Percentiles rank a stretch among this genome's conserved stretches.
Conservation (phyloP, 768 basidiomycete genomes). For the Auricularia auricula-judae region DNA sequence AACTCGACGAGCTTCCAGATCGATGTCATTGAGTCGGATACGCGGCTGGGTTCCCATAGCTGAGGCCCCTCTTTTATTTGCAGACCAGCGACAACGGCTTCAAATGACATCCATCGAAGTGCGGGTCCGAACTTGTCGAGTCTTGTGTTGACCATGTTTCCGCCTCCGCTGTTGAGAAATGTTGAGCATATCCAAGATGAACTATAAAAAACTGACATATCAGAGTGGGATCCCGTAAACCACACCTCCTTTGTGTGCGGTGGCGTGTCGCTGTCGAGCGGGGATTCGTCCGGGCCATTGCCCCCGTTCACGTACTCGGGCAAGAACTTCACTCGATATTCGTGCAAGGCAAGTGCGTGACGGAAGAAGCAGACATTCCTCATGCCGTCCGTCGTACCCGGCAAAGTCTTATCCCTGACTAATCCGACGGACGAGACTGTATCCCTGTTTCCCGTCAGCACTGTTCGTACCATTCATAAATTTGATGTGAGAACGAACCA, state of each 20-base stretch:
- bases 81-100: too few relatives aligned
- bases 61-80: too few relatives aligned
- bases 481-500: constrained; percentile 20
- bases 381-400: neutral
- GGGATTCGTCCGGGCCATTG: neutral
- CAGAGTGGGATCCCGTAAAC: neutral
- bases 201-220: neutral
- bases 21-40: too few relatives aligned
- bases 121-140: too few relatives aligned
- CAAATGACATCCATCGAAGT: too few relatives aligned
- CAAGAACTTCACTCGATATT: neutral
- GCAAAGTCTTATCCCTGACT: neutral
- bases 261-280: neutral
- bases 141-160: too few relatives aligned
- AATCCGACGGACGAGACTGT: neutral
- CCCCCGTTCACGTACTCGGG: neutral
- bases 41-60: too few relatives aligned
- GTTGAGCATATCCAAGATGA: too few relatives aligned
- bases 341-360: neutral
- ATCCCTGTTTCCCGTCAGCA: neutral
- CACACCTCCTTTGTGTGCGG: neutral
- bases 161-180: too few relatives aligned
- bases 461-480: neutral
- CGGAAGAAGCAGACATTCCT: neutral
- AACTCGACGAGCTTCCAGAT: too few relatives aligned